phyloP scores from a whole-genome alignment of 2,329 filamentous ascomycete species.

The Fusarium fracticaudum region DNA sequence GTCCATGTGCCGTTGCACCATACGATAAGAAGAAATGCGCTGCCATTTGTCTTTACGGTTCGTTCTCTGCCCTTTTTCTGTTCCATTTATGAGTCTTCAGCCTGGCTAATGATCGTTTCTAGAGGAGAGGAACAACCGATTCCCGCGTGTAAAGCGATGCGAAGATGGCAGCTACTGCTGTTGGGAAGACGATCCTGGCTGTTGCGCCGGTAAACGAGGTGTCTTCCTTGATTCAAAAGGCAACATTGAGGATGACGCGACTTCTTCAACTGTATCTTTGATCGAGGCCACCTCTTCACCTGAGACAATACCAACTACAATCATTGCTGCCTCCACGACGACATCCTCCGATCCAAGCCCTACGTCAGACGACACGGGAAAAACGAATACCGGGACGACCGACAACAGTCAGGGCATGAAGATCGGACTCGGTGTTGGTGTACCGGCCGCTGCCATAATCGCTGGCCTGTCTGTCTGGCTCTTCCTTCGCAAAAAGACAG shows the following conservation, averaged over 20 bases:
- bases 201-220: slow-evolving; percentile 19
- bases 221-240: slow-evolving; percentile 17
- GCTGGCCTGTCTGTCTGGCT: neutral
- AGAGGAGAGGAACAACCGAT: slow-evolving; percentile 19
- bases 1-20: slow-evolving; percentile 24
- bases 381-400: neutral
- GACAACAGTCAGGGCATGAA: neutral
- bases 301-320: neutral
- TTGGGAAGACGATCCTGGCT: slow-evolving; percentile 19
- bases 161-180: slow-evolving; percentile 35
- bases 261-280: neutral
- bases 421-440: slow-evolving; percentile 19
- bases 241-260: neutral
- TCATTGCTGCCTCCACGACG: neutral
- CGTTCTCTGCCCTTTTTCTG: neutral
- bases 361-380: neutral
- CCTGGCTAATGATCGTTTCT: neutral
- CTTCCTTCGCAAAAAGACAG: neutral
- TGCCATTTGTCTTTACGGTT: slow-evolving; percentile 22
- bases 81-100: neutral
- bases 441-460: slow-evolving; percentile 1
- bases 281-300: neutral
- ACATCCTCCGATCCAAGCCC: neutral
- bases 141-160: slow-evolving; percentile 27
- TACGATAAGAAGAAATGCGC: slow-evolving; percentile 23